Evolutionary conservation across 2,329 filamentous ascomycete genomes (phyloP), one percentile per base, ranked within the genome.

Genomic region (Sporothrix dimorphospora): DNA sequence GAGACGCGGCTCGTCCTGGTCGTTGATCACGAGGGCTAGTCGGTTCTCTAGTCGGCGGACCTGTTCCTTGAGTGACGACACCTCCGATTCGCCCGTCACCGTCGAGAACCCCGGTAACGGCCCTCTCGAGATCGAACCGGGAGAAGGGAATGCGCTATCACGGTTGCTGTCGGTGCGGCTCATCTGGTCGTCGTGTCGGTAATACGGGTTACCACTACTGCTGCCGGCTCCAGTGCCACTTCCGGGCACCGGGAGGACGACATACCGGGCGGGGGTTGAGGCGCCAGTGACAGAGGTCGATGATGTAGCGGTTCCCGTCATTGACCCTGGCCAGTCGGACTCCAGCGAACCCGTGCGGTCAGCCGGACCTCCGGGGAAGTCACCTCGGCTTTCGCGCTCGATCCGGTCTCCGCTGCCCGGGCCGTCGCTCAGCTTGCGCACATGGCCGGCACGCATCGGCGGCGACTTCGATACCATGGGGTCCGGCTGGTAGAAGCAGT

Each of bases 281-380:
- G 77, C 80, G 21, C 77, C 89, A n/a, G 85, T 88, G 59, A 77
- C 86, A 7, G 80, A 88, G 3, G 82, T 88, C 73, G 84, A 83
- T 72, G 88, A 88, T 73, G 86, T 86, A 0, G 86, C 82, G 2
- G 81, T 83, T 24, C 68, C 63, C 3, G 72, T 7, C 9, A 57
- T 34, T 1, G 72, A 76, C 75, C 16, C 53, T 12, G 72, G 70
- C 72, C 72, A 73, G 16, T 73, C 72, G n/a, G 72, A 67, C 65
- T 73, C 72, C 19, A 70, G 30, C 6, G 72, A 73, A 2, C 57
- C 69, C 11, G 49, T 47, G 63, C 70, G 69, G 30, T 66, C 55
- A 34, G 59, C 24, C n/a, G 63, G 61, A 34, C 42, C 55, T 47
- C 69, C 68, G 9, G 53, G 21, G 5, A 40, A 53, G 30, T 16